Evolutionary conservation across 2,329 filamentous ascomycete species (phyloP).

Genomic region (Tolypocladium ophioglossoides): DNA sequence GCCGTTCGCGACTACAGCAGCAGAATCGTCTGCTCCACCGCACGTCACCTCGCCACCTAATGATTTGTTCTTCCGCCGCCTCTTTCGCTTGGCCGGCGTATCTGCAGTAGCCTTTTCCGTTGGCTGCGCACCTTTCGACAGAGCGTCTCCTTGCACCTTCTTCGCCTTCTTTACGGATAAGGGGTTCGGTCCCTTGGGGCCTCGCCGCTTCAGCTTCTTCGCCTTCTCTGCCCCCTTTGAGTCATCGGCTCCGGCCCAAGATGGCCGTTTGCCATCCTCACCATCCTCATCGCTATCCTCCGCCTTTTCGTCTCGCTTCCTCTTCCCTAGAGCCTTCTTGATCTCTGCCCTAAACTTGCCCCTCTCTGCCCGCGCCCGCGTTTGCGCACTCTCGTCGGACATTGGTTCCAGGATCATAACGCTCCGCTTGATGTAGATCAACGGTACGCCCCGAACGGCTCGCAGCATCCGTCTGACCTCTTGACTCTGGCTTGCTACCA

Average conservation of each 20-base stretch:
- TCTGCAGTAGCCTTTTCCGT: constrained; percentile 11
- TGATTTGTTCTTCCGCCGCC: constrained; percentile 19
- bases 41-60: constrained; percentile 6
- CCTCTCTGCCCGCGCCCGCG: constrained; percentile 58
- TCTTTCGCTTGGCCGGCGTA: constrained; percentile 18
- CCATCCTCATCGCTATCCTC: constrained; percentile 27
- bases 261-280: constrained; percentile 18
- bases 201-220: constrained; percentile 48
- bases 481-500: constrained; percentile 63
- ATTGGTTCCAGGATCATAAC: constrained; percentile 67
- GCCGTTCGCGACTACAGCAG: constrained; percentile 4
- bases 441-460: constrained; percentile 58
- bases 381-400: constrained; percentile 53
- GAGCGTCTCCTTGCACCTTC: constrained; percentile 26
- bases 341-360: constrained; percentile 65
- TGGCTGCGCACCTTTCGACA: constrained; percentile 19
- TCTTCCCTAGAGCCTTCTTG: constrained; percentile 39
- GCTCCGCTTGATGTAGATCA: constrained; percentile 69
- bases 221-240: constrained; percentile 26
- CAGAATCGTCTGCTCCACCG: constrained; percentile 4
- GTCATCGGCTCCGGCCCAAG: constrained; percentile 16
- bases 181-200: constrained; percentile 61
- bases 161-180: constrained; percentile 61
- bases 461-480: constrained; percentile 54
- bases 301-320: constrained; percentile 37